These are phyloP conservation scores for Pisolithus albus DNA, from an alignment of 768 basidiomycete species.

Conservation along the genomic window DNA sequence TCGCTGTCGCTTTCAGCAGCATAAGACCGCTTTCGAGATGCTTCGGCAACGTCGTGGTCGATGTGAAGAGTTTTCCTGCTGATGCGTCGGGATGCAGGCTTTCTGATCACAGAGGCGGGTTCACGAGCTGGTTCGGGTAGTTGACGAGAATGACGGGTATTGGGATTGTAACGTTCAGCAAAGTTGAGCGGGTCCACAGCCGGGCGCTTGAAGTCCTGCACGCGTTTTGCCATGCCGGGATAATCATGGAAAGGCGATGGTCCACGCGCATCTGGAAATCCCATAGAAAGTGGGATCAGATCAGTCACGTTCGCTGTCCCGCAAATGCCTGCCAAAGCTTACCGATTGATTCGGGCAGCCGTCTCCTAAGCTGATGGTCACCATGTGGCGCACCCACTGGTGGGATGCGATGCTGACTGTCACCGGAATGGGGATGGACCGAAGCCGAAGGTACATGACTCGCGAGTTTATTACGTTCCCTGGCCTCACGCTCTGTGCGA, in stretches of 20 bases:
- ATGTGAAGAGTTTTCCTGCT: constrained; percentile 26
- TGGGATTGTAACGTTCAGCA: constrained; percentile 34
- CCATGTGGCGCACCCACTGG: constrained; percentile 24
- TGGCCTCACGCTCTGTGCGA: constrained; percentile 46
- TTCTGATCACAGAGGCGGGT: constrained; percentile 9
- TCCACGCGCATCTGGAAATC: constrained; percentile 16
- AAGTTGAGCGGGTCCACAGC: constrained; percentile 23
- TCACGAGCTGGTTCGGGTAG: constrained; percentile 3
- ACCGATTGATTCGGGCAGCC: constrained; percentile 40
- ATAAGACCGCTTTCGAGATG: constrained; percentile 37
- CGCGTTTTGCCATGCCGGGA: constrained; percentile 14
- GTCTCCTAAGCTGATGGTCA: constrained; percentile 32
- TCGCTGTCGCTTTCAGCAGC: constrained; percentile 41
- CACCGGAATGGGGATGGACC: constrained; percentile 17
- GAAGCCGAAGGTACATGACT: constrained; percentile 14
- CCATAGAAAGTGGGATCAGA: constrained; percentile 16
- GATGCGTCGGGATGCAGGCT: constrained; percentile 21
- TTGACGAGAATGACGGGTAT: constrained; percentile 9
- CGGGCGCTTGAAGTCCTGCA: constrained; percentile 12
- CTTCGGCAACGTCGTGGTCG: constrained; percentile 17
- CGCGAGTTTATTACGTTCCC: constrained; percentile 29
- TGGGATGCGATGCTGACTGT: constrained; percentile 25
- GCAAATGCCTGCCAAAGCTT: constrained; percentile 22
- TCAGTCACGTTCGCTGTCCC: constrained; percentile 14
- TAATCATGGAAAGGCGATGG: constrained; percentile 13